These are phyloP conservation scores for Coprinopsis cinerea DNA, from an alignment of 768 basidiomycete genomes.

Conservation along the genomic window DNA sequence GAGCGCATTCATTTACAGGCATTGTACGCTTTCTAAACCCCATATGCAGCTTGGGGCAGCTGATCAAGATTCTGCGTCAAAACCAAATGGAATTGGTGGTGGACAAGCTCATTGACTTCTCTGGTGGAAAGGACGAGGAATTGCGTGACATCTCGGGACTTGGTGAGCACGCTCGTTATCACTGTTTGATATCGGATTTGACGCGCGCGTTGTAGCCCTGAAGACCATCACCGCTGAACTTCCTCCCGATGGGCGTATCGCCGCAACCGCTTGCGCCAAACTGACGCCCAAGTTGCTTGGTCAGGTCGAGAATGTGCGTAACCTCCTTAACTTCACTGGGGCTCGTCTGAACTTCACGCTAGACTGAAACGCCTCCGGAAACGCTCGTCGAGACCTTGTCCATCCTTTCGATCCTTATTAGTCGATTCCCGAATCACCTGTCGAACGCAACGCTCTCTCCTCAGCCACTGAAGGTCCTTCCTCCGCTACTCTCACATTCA, in stretches of 20 bases:
- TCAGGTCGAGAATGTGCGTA: conserved; percentile 68
- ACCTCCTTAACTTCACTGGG: background rate
- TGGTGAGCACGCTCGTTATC: conserved; percentile 42
- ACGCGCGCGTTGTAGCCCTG: conserved; percentile 51
- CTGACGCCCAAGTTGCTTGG: conserved; percentile 77
- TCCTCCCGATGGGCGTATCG: conserved; percentile 75
- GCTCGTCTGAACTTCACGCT: conserved; percentile 14
- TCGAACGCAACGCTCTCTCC: conserved; percentile 45
- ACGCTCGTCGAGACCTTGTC: conserved; percentile 78
- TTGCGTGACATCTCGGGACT: conserved; percentile 90
- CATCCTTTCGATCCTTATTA: conserved; percentile 84
- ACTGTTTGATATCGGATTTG: background rate
- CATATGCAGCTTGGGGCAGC: conserved; percentile 65
- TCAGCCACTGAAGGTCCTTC: conserved; percentile 60
- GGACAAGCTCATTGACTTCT: conserved; percentile 84
- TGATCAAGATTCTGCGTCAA: conserved; percentile 87
- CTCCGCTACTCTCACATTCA: conserved; percentile 64
- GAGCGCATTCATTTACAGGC: conserved; percentile 17
- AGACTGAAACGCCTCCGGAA: conserved; percentile 71
- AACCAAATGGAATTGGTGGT: conserved; percentile 80
- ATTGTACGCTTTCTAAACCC: background rate
- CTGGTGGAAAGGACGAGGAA: conserved; percentile 85
- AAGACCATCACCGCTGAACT: conserved; percentile 94
- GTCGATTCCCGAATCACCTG: conserved; percentile 72
- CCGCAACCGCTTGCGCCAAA: conserved; percentile 73